Evolutionary conservation across 768 basidiomycete species (phyloP), one percentile per base, ranked within the genome.

Genomic region (Naganishia randhawae): DNA sequence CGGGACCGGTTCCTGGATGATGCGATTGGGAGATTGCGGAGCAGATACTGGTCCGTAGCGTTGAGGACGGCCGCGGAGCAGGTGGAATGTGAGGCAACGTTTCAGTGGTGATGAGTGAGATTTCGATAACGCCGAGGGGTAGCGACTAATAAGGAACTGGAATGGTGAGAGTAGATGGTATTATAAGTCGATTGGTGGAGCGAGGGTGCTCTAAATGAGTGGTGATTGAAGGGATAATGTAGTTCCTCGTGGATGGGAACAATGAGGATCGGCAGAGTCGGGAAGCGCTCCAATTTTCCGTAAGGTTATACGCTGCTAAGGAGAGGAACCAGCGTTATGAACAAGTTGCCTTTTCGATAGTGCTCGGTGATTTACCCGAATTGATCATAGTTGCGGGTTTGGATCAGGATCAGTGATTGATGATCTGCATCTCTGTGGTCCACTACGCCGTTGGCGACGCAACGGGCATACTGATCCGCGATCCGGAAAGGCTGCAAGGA

Each of bases 41-140:
- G 33, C 6, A 33, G n/a, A 17, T 10, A 53, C 54, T 35, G 22
- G 54, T 14, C n/a, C 27, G 19, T 7, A n/a, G 8, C 8, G 8
- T 8, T 25, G 19, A 31, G 19, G 4, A 53, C 13, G 14, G 22
- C 51, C 27, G 27, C 27, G 51, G 27, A 53, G 14, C 35, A 27
- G 32, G 51, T 19, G 57, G 32, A 39, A 39, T 29, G 35, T 33
- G 14, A 22, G 19, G 32, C 11, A 22, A 41, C 35, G 57, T 61
- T 39, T 61, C 57, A 22, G 9, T 41, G 57, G 16, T 61, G 57
- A 61, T 61, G 39, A 39, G 57, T 61, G 37, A 61, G 57, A 42
- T 25, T 61, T 42, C 22, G 14, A 39, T 41, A 17, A 29, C 16
- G 8, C 57, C 39, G 57, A 61, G 57, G 25, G n/a, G 57, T 25